Percentiles rank a stretch among this genome's conserved stretches.
Conservation (phyloP, 345 rosid genomes). For the Kernera saxatilis region DNA sequence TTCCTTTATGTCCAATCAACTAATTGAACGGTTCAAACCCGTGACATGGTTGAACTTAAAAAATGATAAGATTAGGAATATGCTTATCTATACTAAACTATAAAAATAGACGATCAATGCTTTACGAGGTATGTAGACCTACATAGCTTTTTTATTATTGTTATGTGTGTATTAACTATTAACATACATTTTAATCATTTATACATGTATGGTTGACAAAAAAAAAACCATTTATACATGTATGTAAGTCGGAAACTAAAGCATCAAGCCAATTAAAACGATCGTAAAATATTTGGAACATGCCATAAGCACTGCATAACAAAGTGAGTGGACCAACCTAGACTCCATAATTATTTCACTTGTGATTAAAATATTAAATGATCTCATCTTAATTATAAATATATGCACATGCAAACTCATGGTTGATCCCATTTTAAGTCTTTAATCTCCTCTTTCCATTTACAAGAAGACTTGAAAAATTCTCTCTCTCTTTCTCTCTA, state of each 20-base stretch:
- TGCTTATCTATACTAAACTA: conserved; percentile 19
- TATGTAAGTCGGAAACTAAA: conserved; percentile 2
- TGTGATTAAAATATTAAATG: neutral
- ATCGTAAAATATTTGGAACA: conserved; percentile 18
- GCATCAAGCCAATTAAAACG: neutral
- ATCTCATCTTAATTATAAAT: conserved; percentile 18
- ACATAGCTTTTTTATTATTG: conserved; percentile 9
- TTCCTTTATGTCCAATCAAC: conserved; percentile 33
- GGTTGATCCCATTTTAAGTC: conserved; percentile 32
- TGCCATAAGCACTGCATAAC: conserved; percentile 20
- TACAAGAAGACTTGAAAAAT: conserved; percentile 6
- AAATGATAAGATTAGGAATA: conserved; percentile 21
- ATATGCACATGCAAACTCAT: conserved; percentile 27
- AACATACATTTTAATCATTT: no score
- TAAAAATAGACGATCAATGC: neutral
- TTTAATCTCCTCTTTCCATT: conserved; percentile 21
- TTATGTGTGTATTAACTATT: neutral
- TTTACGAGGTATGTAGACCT: conserved; percentile 30
- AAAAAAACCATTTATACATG: conserved; percentile 1
- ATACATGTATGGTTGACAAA: conserved; percentile 16
- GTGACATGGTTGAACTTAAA: conserved; percentile 22
- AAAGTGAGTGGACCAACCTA: conserved; percentile 34
- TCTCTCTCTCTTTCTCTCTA: neutral
- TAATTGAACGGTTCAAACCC: conserved; percentile 29
- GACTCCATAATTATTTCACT: conserved; percentile 21